These are phyloP conservation scores for Chaetomium olivaceum DNA, from an alignment of 2,329 filamentous ascomycete species.

Conservation along the genomic window DNA sequence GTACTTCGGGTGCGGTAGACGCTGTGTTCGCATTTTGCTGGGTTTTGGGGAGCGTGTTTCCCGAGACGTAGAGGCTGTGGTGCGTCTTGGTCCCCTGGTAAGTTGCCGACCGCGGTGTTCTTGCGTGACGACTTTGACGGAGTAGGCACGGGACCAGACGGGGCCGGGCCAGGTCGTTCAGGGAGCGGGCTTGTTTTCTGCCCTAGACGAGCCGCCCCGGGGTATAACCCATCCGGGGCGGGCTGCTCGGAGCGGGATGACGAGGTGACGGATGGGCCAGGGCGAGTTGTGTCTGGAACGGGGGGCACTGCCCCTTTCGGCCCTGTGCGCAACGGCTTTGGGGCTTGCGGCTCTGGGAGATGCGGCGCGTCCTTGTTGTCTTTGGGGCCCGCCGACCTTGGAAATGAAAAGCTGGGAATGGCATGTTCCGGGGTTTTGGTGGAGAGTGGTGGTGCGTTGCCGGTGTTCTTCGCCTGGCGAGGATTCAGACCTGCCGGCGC, in stretches of 20 bases:
- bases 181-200: background rate
- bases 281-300: background rate
- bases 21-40: background rate
- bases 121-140: constrained; percentile 4
- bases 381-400: background rate
- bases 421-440: background rate
- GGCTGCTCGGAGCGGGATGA: background rate
- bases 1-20: background rate
- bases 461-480: background rate
- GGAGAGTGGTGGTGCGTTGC: background rate
- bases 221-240: background rate
- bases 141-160: constrained; percentile 9
- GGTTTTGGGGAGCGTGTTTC: background rate
- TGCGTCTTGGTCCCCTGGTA: background rate
- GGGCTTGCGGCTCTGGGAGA: background rate
- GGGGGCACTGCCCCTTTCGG: background rate
- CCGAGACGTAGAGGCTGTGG: background rate
- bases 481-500: background rate
- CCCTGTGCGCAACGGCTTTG: constrained; percentile 1
- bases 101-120: background rate
- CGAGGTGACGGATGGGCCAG: background rate
- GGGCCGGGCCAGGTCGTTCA: constrained; percentile 15
- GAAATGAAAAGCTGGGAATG: constrained; percentile 16
- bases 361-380: background rate
- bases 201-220: background rate